Conservation (phyloP, 2,329 filamentous ascomycete genomes). For the Calonectria fujianensis region DNA sequence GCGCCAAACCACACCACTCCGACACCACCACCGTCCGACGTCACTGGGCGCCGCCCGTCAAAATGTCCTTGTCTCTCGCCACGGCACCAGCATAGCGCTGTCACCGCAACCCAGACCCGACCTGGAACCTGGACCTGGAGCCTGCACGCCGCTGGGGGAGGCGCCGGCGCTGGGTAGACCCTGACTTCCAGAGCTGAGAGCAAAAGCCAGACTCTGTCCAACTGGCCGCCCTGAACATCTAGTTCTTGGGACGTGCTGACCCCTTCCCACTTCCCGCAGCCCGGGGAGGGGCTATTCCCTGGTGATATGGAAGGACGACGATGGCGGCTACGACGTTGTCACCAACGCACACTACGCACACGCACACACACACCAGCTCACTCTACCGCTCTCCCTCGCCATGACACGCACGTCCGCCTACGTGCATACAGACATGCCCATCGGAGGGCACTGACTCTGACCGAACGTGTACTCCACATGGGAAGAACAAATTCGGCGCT, state of each 20-base stretch:
- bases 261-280: constrained; percentile 42
- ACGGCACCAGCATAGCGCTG: constrained; percentile 16
- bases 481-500: neutral
- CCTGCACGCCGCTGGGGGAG: constrained; percentile 22
- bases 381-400: neutral
- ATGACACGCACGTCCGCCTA: neutral
- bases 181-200: constrained; percentile 9
- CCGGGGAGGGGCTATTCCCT: constrained; percentile 13
- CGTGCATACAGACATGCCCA: neutral
- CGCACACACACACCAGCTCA: constrained; percentile 6
- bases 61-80: constrained; percentile 18
- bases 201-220: constrained; percentile 42
- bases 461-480: neutral
- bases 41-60: constrained; percentile 35
- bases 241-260: constrained; percentile 32
- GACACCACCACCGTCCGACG: constrained; percentile 55
- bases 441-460: constrained; percentile 6
- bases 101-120: constrained; percentile 24
- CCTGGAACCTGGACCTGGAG: constrained; percentile 20
- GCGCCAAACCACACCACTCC: constrained; percentile 53
- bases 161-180: constrained; percentile 17
- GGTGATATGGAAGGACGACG: constrained; percentile 1
- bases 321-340: constrained; percentile 14
- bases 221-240: constrained; percentile 42
- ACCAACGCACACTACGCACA: neutral